Evolutionary conservation across 2,329 filamentous ascomycete genomes (phyloP), one percentile per base, ranked within the genome.

Genomic region (Penicillium decumbens): DNA sequence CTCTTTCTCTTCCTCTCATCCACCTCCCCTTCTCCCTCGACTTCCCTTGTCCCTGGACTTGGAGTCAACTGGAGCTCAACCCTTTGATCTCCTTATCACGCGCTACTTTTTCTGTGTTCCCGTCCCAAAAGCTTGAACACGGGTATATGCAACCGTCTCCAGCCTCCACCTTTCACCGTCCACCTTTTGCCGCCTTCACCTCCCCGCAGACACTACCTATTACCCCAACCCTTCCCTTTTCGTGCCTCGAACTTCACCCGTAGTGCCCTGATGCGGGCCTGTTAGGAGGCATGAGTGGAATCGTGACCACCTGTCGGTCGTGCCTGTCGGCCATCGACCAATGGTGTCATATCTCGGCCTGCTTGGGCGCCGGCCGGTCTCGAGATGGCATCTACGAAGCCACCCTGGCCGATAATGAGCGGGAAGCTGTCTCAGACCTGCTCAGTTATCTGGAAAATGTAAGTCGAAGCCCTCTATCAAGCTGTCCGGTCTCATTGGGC

Each of bases 381-480:
- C 85, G 85, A 72, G 88, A 92, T 79, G 85, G 84, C 59, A 80
- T 89, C 57, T 91, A 92, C 70, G 88, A 93, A 70, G 86, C 87
- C 45, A 88, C 93, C 49, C 81, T 98, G 55, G 91, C 91, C 64
- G 93, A 98, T 68, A 95, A 88, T 75, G 93, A 98, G 75, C 84
- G 93, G 65, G 93, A 97, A 76, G 93, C 93, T 47, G 93, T 98
- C 47, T 91, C 93, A 58, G 93, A 98, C 70, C 79, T 98, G 51
- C 79, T 98, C 15, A 88, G 92, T 69, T 97, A 95, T 71, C 84
- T 98, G 58, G 93, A 98, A 75, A 96, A 97, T 69, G 93, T 97
- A 77, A 57, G 82, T 75, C 30, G 25, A 28, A 27, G 13, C 8
- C 4, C 8, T 38, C 50, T 39, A 45, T 49, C 37, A 37, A 27